Base-by-base conservation (phyloP, 352 stramenopile species). In the Aphanomyces euteiches region DNA sequence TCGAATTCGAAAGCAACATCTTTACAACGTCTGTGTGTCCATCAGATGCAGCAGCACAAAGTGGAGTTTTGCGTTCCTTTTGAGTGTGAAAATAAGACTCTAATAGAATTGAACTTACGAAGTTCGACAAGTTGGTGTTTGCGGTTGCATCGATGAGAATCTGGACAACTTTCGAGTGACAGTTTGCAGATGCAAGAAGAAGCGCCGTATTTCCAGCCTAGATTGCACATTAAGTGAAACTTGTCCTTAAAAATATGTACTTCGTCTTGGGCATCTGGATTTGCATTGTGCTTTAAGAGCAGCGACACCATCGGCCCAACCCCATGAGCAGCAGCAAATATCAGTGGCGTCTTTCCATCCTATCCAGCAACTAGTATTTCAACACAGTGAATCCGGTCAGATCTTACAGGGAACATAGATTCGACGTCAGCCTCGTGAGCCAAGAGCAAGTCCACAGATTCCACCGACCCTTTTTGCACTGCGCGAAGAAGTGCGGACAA, bases 331-430 rank as follows among this genome's bases (percentile, higher is more conserved):
- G 38, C 40, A 7, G 63, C 63, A 36, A 56, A 69, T 12, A 69
- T 19, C 6, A 69, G 38, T n/a, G 63, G 38, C 19, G 63, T 69
- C 19, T 69, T 69, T 17, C 63, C 63, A 40, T 69, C 63, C 63
- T 69, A 59, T 17, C 4, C n/a, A 36, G 5, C 43, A 50, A 39
- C 13, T 6, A 13, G 50, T 12, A 6, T 28, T 43, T 53, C 21
- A 38, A n/a, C 4, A 67, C 12, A 6, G 15, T 66, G 2, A 66
- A 58, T 15, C 5, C 3, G 7, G 58, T 56, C 3, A 66, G 4
- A 5, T 17, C 47, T 41, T 69, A 69, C 63, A 28, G 63, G 41
- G 28, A 69, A 69, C 36, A 40, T 60, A 7, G 63, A 61, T 13
- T 69, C 63, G 13, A 69, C 34, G 45, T 69, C 50, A 17, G 63